Evolutionary conservation across 768 basidiomycete genomes (phyloP).

Genomic region (Mycena maculata): DNA sequence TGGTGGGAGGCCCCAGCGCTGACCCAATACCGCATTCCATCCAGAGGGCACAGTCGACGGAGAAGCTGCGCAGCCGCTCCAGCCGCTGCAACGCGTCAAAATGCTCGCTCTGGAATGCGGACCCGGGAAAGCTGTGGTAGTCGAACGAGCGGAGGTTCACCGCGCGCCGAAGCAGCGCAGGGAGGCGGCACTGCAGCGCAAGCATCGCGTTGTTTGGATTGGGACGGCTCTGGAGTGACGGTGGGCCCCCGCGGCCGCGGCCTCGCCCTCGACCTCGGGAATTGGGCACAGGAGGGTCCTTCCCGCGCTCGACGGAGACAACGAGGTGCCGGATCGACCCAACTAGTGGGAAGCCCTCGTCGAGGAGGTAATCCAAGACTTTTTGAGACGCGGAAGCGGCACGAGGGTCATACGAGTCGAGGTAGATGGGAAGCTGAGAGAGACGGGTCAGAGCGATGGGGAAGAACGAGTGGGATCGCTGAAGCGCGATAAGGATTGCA

Average conservation of each 20-base stretch:
- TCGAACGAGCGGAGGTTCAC: constrained; percentile 31
- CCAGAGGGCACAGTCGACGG: constrained; percentile 26
- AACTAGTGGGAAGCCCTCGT: neutral
- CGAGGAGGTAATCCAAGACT: constrained; percentile 5
- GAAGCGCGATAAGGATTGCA: constrained; percentile 5
- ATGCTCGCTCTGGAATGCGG: constrained; percentile 1
- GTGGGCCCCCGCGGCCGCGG: neutral
- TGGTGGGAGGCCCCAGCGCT: neutral
- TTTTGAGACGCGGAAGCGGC: constrained; percentile 9
- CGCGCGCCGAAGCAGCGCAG: constrained; percentile 8
- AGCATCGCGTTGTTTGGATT: neutral
- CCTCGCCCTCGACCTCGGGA: neutral
- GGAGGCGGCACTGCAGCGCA: constrained; percentile 14
- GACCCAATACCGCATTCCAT: too few species aligned
- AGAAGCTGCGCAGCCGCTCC: constrained; percentile 9
- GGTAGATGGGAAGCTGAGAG: constrained; percentile 17
- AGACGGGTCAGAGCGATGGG: constrained; percentile 13
- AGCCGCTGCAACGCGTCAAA: constrained; percentile 3
- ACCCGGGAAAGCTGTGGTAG: constrained; percentile 25
- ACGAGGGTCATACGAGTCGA: constrained; percentile 18
- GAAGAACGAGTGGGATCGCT: constrained; percentile 2
- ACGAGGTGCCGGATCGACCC: constrained; percentile 13
- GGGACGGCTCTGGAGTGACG: too few species aligned
- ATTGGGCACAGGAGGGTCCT: neutral
- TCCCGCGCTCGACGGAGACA: neutral